Evolutionary conservation across 352 stramenopile genomes (phyloP), one percentile per base, ranked within the genome.

Genomic region (Albugo candida): DNA sequence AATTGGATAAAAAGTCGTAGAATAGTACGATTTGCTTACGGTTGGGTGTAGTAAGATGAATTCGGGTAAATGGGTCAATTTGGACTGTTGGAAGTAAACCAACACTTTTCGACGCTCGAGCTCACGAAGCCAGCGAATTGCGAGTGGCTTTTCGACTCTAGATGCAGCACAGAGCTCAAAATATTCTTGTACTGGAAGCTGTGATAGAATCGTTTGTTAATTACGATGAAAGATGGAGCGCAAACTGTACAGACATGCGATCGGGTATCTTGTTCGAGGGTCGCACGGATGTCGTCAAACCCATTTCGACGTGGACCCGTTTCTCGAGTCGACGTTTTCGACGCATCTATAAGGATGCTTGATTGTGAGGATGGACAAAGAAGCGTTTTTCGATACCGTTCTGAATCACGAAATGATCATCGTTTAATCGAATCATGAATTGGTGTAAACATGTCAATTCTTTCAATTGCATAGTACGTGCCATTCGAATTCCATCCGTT

Each of bases 41-140:
- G 80, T 76, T 6, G 75, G 75, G 16, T 73, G 60, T 27, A 87
- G 47, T 51, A 87, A 75, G 19, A 87, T 54, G 4, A 67, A 70
- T 39, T 72, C 67, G 44, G 80, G 69, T 17, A 87, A 60, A 53
- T 83, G 68, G 2, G 64, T 53, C 50, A 83, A 80, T 41, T 48
- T 64, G 21, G 67, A 81, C 18, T 64, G 64, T 36, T 87, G 66
- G 48, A 84, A 87, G 41, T 87, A 70, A 49, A 81, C 65, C 37
- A 77, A 67, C 10, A 87, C 48, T 42, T 85, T 83, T 16, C 75
- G 69, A 37, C 73, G 70, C 49, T 87, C 72, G 45, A 87, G 53
- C 44, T 84, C 73, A 19, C 70, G 56, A 5, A 87, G 55, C 75
- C 75, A 87, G 52, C 81, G 84, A 52, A 74, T 76, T 31, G 72